Evolutionary conservation across 2,329 filamentous ascomycete genomes (phyloP).

Genomic region (Colletotrichum euphorbiae): DNA sequence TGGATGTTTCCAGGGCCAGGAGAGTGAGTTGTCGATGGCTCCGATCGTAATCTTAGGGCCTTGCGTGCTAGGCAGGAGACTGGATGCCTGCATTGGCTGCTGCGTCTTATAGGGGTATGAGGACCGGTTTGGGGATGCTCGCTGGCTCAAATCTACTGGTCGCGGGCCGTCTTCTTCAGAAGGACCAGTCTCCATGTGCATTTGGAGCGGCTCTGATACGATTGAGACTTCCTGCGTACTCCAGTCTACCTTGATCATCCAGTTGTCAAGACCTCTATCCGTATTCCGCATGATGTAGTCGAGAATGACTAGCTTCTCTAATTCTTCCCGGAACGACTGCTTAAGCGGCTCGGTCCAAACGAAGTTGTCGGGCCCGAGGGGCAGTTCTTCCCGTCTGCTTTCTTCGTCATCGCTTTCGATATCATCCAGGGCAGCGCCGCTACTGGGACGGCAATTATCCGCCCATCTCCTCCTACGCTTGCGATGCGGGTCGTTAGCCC

Average conservation of each 20-base stretch:
- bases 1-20: conserved; percentile 99
- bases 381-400: conserved; percentile 50
- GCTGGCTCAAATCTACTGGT: conserved; percentile 66
- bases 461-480: conserved; percentile 70
- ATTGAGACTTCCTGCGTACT: conserved; percentile 85
- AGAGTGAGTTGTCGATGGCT: conserved; percentile 97
- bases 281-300: conserved; percentile 99
- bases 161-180: conserved; percentile 66
- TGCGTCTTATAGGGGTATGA: conserved; percentile 80
- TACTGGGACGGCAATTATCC: conserved; percentile 40
- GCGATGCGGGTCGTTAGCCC: conserved; percentile 73
- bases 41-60: conserved; percentile 79
- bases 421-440: conserved; percentile 47
- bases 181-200: conserved; percentile 69
- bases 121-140: conserved; percentile 53
- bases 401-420: conserved; percentile 66
- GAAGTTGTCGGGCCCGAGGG: conserved; percentile 67
- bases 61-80: conserved; percentile 56
- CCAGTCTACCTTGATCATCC: conserved; percentile 98
- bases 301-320: conserved; percentile 96
- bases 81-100: conserved; percentile 85
- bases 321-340: conserved; percentile 91
- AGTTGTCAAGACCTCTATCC: conserved; percentile 95
- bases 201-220: conserved; percentile 79
- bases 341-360: conserved; percentile 91